Base-by-base conservation (phyloP, 257 asterid species). In the Capsicum chinense region DNA sequence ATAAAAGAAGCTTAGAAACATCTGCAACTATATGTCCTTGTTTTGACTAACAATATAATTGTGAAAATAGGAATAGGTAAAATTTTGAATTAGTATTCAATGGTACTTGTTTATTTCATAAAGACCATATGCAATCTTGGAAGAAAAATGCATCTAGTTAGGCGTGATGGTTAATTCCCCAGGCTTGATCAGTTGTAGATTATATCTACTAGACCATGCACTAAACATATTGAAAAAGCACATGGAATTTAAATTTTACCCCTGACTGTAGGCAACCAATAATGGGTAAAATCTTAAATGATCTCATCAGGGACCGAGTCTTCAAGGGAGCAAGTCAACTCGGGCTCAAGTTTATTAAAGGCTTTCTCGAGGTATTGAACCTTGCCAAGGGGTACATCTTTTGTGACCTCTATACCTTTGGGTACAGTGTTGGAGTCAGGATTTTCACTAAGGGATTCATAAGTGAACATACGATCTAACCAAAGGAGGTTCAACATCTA, bases 331-430 rank as follows among this genome's bases (percentile, higher is more conserved):
- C 58, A 37, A 37, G 88, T 14, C 15, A 88, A 3, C 67, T 85
- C 67, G 2, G 33, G 19, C 81, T 85, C 80, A 19, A 88, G 88
- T 9, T 83, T 87, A 54, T 88, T 89, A 9, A n/a, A 39, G 56
- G 89, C 91, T 9, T 71, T 33, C 56, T 86, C 86, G 54, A 88
- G 91, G 88, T 88, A 86, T 73, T 83, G 81, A 73, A 88, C 87
- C 63, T 85, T 80, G 1, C 85, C 66, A 50, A 69, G 68, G 0
- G 88, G 89, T 0, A 88, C 64, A 26, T 88, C 89, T 3, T 3
- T 47, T 3, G 89, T 88, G 33, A 86, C 88, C 62, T 86, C 89
- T 11, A 88, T 89, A 15, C 59, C 33, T 26, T 26, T 26, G 33
- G 33, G 33, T 26, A 26, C 33, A 26, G 33, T 26, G 33, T 26